A percentile compares a stretch with the other conserved stretches of the same genome.
Evolutionary conservation across 1,284 basidiomycete genomes (phyloP).

Genomic region (Ceratobasidium sp.): DNA sequence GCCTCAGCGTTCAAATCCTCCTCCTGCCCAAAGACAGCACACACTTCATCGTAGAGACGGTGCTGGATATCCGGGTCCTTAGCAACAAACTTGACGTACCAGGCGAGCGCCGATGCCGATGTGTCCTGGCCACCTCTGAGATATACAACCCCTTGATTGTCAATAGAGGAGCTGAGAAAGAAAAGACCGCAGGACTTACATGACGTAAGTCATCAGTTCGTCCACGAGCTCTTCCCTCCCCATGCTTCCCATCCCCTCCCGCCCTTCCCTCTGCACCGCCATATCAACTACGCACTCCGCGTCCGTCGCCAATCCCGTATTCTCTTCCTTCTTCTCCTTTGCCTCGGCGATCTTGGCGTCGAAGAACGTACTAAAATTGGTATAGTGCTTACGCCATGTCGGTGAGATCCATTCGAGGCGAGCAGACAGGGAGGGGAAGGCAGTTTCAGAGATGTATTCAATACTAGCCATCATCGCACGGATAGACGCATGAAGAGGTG

Average conservation of each 20-base stretch:
- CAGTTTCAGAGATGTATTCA: background rate
- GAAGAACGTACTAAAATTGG: constrained; percentile 10
- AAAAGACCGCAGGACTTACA: background rate
- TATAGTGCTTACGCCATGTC: constrained; percentile 15
- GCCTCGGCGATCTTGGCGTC: background rate
- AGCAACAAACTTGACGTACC: constrained; percentile 26
- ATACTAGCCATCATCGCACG: constrained; percentile 17
- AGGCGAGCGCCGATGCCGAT: constrained; percentile 13
- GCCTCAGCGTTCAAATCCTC: background rate
- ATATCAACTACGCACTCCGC: constrained; percentile 38
- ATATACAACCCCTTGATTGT: background rate
- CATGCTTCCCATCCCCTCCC: constrained; percentile 1
- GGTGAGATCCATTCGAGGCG: constrained; percentile 21
- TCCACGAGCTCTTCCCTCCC: constrained; percentile 1
- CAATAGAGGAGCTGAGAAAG: background rate
- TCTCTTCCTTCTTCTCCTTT: background rate
- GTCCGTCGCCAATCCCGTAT: constrained; percentile 18
- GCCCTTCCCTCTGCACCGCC: constrained; percentile 1
- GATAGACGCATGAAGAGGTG: constrained; percentile 4
- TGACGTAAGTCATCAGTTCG: constrained; percentile 30
- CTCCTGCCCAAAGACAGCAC: background rate
- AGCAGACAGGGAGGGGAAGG: constrained; percentile 21
- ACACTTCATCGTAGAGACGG: constrained; percentile 2
- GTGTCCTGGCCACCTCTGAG: constrained; percentile 31
- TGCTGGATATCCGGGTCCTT: constrained; percentile 13